Evolutionary conservation across 2,329 filamentous ascomycete genomes (phyloP), one percentile per base, ranked within the genome.

Genomic region (Sporothrix curviconia): DNA sequence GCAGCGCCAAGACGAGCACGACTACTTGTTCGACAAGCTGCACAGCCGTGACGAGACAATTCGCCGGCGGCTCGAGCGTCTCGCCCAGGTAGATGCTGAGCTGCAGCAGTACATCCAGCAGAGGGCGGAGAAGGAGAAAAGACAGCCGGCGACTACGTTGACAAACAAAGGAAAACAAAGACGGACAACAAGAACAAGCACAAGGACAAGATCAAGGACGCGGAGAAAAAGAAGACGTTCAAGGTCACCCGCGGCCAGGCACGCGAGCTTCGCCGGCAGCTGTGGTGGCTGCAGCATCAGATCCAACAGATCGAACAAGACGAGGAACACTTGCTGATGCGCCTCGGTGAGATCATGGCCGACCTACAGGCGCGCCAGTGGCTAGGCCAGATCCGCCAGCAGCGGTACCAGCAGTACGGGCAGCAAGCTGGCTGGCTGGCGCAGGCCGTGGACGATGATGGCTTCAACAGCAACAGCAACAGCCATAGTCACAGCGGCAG

Each of bases 311-410:
- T 71, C 0, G 72, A 74, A 3, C 69, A 73, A 54, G 76, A 81
- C 62, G 75, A 83, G 63, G 72, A 69, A 55, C 62, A 68, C 15
- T 73, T 81, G 7, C 65, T 77, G 39, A 58, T 69, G 15, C 70
- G 78, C 3, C 68, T 83, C n/a, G 68, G 73, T 12, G 78, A 82
- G 58, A 62, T 83, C 14, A 70, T 74, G 34, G 66, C 76, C 15
- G 78, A 83, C 65, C 72, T 78, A 14, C 73, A 75, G 61, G 74
- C 72, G 39, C 71, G 72, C 3, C 72, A 76, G 53, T 67, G 72
- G 2, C 73, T 71, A 71, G 63, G 63, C 30, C 67, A 70, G 37
- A 65, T 72, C 2, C 66, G 67, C 42, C 54, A 43, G 15, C 49
- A 65, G 15, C 66, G 68, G 52, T 50, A 62, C 55, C 59, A 58